Conservation (phyloP, 345 rosid genomes). For the Eucalyptus victrix region DNA sequence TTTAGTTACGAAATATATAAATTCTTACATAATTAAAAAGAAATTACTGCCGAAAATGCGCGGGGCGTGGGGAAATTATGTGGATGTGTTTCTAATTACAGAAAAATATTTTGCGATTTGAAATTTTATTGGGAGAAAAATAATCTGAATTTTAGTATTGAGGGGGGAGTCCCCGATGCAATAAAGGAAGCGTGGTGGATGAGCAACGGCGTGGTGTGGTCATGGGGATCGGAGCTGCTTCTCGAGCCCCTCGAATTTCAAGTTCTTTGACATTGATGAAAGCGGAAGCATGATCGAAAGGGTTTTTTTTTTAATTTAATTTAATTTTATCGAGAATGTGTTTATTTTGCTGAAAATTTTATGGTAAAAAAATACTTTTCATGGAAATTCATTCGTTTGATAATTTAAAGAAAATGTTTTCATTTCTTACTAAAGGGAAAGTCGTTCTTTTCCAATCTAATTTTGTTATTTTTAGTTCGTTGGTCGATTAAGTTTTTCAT, state of each 20-base stretch:
- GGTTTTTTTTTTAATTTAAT: background rate
- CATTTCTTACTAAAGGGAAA: background rate
- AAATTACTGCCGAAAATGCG: background rate
- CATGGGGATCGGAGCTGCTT: background rate
- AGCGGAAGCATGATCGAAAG: background rate
- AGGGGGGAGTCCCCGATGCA: background rate
- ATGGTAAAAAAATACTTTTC: fast-evolving
- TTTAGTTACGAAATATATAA: background rate
- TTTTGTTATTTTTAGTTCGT: background rate
- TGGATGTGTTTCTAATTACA: background rate
- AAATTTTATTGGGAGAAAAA: background rate
- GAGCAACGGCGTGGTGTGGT: background rate
- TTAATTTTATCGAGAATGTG: fast-evolving
- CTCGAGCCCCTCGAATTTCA: background rate
- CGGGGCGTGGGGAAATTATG: background rate
- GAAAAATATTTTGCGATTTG: background rate
- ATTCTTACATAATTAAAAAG: background rate
- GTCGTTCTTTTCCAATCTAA: background rate
- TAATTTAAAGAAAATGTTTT: background rate
- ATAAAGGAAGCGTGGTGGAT: background rate
- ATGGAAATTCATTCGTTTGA: background rate
- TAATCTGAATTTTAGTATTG: background rate
- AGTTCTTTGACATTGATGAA: background rate
- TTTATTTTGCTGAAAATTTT: background rate
- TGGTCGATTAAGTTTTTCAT: background rate